These are phyloP conservation scores for Tolypocladium pustulatum DNA, from an alignment of 2,329 filamentous ascomycete genomes.

Conservation along the genomic window DNA sequence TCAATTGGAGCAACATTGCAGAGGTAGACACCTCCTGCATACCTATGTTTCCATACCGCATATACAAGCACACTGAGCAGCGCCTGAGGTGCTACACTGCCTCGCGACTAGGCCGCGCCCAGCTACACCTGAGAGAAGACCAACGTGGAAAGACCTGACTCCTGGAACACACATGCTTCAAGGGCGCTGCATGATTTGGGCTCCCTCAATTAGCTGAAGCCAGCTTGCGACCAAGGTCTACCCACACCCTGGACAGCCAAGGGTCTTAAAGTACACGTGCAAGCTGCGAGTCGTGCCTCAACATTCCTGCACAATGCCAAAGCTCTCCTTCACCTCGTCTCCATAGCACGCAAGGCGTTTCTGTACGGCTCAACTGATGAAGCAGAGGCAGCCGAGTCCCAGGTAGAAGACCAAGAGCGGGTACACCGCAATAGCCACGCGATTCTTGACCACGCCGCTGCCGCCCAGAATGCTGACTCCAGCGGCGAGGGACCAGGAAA, in stretches of 20 bases:
- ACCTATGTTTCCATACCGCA: neutral
- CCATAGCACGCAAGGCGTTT: neutral
- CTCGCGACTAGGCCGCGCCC: neutral
- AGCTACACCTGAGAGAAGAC: neutral
- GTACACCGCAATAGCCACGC: slow-evolving; percentile 88
- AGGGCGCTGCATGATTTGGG: neutral
- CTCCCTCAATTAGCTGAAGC: neutral
- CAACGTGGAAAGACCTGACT: neutral
- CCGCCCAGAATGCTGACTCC: slow-evolving; percentile 93
- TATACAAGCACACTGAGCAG: neutral
- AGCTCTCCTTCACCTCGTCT: neutral
- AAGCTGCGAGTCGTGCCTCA: neutral
- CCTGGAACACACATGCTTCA: neutral
- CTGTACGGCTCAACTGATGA: slow-evolving; percentile 63
- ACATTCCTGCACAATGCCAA: no score
- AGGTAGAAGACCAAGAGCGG: slow-evolving; percentile 94
- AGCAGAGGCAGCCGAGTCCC: slow-evolving; percentile 86
- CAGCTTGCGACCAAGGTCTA: neutral
- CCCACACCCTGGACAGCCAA: neutral
- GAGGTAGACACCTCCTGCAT: neutral
- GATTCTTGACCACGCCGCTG: slow-evolving; percentile 89
- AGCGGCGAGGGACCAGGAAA: slow-evolving; percentile 88
- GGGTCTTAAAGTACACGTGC: neutral
- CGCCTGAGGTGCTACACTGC: neutral
- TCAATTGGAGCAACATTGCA: neutral